Evolutionary conservation across 2,329 filamentous ascomycete genomes (phyloP).

Genomic region (Hypoxylon sp.): DNA sequence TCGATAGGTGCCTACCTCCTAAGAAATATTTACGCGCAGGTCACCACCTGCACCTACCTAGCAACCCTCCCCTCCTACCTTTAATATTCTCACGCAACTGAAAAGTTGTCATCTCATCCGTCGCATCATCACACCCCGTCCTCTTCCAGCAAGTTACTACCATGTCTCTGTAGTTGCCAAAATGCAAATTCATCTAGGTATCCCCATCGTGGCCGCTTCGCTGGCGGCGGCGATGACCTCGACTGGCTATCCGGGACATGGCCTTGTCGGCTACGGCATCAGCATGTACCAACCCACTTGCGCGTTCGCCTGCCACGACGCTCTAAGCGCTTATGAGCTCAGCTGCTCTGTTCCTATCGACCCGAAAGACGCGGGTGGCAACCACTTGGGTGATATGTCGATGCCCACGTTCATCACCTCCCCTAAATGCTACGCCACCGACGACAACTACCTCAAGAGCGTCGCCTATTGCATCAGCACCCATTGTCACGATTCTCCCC

Average conservation of each 20-base stretch:
- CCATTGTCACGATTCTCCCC: slow-evolving; percentile 31
- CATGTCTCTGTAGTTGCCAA: neutral
- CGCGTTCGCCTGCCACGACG: slow-evolving; percentile 46
- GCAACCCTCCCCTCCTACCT: too few species aligned
- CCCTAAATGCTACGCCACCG: slow-evolving; percentile 39
- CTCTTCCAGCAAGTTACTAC: neutral
- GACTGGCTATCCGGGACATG: slow-evolving; percentile 23
- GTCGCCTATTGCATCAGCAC: slow-evolving; percentile 42
- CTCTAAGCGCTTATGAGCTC: slow-evolving; percentile 22
- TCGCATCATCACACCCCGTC: neutral
- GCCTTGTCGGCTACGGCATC: slow-evolving; percentile 49
- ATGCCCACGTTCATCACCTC: slow-evolving; percentile 31
- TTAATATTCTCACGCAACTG: too few species aligned
- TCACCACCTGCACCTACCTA: too few species aligned
- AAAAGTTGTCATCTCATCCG: neutral
- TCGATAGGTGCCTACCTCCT: too few species aligned
- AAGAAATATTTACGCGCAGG: too few species aligned
- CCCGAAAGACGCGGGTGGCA: neutral
- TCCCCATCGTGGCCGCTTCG: neutral
- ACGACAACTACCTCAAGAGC: slow-evolving; percentile 39
- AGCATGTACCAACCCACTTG: slow-evolving; percentile 49
- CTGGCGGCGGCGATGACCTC: slow-evolving; percentile 6
- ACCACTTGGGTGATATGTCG: neutral
- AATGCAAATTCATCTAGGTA: slow-evolving; percentile 9
- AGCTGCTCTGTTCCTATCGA: slow-evolving; percentile 10